Evolutionary conservation across 345 rosid genomes (phyloP).

Genomic region (Eucalyptus globulus): DNA sequence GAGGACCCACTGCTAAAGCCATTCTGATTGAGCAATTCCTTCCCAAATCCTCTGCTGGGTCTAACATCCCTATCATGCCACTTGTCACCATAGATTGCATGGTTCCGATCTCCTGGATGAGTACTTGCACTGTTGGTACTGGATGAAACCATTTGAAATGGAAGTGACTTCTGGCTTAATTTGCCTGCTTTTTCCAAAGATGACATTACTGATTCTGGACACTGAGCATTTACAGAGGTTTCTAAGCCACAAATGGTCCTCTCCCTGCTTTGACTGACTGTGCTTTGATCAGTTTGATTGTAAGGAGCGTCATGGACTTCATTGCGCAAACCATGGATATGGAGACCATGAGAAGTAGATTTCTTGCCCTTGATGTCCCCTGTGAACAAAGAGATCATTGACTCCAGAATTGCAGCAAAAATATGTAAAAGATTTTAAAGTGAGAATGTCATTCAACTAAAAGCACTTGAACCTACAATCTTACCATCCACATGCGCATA

Average conservation of each 20-base stretch:
- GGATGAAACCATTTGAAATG: conserved; percentile 44
- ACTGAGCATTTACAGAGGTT: conserved; percentile 26
- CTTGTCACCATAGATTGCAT: conserved; percentile 39
- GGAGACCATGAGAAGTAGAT: conserved; percentile 24
- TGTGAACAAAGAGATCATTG: conserved; percentile 10
- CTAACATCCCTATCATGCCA: conserved; percentile 32
- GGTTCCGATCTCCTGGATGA: conserved; percentile 32
- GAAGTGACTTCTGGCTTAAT: conserved; percentile 44
- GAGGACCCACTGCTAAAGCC: conserved; percentile 11
- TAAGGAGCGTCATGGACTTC: conserved; percentile 27
- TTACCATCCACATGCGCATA: background rate
- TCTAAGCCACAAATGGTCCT: conserved; percentile 26
- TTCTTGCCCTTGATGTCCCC: conserved; percentile 35
- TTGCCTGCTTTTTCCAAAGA: conserved; percentile 47
- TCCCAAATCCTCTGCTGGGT: conserved; percentile 29
- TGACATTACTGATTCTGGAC: conserved; percentile 34
- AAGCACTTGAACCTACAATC: background rate
- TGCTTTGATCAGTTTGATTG: conserved; percentile 30
- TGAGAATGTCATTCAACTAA: background rate
- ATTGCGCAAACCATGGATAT: conserved; percentile 23
- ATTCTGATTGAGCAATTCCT: conserved; percentile 29
- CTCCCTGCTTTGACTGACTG: conserved; percentile 26
- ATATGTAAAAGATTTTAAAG: background rate
- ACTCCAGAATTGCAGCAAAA: background rate
- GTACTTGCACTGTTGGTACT: conserved; percentile 29